phyloP scores from a whole-genome alignment of 345 rosid species.

The Angophora floribunda region DNA sequence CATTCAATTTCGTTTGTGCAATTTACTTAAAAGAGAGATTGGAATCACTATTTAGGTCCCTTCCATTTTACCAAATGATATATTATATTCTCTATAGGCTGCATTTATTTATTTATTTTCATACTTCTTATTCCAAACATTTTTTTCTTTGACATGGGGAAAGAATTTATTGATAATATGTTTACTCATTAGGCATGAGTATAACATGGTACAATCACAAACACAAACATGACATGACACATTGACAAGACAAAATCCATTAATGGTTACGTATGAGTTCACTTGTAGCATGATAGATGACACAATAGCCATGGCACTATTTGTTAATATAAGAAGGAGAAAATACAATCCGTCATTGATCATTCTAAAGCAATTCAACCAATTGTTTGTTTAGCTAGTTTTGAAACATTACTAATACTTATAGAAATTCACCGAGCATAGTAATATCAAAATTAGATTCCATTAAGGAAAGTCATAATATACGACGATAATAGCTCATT shows the following conservation, averaged over 20 bases:
- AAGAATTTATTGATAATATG: background rate
- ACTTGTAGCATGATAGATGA: background rate
- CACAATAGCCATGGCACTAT: background rate
- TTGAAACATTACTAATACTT: too few relatives aligned
- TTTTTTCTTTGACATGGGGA: too few relatives aligned
- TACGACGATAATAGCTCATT: too few relatives aligned
- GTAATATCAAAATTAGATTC: too few relatives aligned
- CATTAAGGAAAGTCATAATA: too few relatives aligned
- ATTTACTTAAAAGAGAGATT: too few relatives aligned
- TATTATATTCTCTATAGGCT: background rate
- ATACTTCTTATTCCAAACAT: background rate
- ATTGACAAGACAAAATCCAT: too few relatives aligned
- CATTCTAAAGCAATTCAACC: too few relatives aligned
- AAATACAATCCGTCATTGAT: too few relatives aligned
- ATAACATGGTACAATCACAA: background rate
- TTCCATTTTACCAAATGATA: background rate
- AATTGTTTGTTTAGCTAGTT: too few relatives aligned
- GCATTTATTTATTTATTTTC: background rate
- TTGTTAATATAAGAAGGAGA: too few relatives aligned
- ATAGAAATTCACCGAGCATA: too few relatives aligned
- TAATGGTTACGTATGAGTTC: background rate
- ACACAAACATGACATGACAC: background rate
- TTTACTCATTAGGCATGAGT: background rate
- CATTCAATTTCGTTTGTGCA: background rate
- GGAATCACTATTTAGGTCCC: background rate